phyloP scores from a whole-genome alignment of 352 stramenopile species.

The Phytophthora quininea region DNA sequence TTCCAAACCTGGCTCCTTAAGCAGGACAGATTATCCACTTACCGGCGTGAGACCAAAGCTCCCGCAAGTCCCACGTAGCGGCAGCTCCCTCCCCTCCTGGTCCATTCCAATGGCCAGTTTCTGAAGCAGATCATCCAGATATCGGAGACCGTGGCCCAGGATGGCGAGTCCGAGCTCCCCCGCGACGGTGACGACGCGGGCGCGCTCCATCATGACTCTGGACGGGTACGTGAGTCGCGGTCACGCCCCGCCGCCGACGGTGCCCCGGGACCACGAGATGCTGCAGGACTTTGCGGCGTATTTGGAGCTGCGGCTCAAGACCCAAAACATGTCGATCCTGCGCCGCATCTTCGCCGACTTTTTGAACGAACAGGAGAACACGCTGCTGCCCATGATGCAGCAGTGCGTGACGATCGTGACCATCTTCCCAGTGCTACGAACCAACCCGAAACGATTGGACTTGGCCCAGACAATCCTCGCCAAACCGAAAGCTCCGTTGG shows the following conservation, averaged over 20 bases:
- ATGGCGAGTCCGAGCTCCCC: background rate
- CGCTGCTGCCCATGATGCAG: conserved; percentile 45
- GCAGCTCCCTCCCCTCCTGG: background rate
- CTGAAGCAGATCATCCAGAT: conserved; percentile 5
- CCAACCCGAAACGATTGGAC: background rate
- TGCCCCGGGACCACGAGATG: conserved; percentile 40
- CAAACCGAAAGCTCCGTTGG: conserved; percentile 32
- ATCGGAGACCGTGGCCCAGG: conserved; percentile 11
- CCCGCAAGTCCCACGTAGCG: background rate
- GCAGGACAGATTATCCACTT: too few species aligned
- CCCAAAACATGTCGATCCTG: conserved; percentile 53
- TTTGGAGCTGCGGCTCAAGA: conserved; percentile 54
- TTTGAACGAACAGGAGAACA: conserved; percentile 53
- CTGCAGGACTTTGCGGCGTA: conserved; percentile 62
- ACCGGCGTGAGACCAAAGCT: background rate
- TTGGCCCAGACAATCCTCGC: conserved; percentile 35
- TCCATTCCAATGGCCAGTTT: background rate
- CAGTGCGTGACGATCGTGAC: conserved; percentile 43
- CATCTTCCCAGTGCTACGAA: conserved; percentile 40
- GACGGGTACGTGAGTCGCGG: conserved; percentile 41
- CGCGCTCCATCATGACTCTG: conserved; percentile 31
- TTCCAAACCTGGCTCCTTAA: conserved; percentile 30
- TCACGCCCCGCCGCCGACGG: conserved; percentile 25
- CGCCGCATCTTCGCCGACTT: conserved; percentile 63
- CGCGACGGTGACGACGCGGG: background rate